Conservation (phyloP, 2,329 filamentous ascomycete species). For the Aspergillus tanneri region DNA sequence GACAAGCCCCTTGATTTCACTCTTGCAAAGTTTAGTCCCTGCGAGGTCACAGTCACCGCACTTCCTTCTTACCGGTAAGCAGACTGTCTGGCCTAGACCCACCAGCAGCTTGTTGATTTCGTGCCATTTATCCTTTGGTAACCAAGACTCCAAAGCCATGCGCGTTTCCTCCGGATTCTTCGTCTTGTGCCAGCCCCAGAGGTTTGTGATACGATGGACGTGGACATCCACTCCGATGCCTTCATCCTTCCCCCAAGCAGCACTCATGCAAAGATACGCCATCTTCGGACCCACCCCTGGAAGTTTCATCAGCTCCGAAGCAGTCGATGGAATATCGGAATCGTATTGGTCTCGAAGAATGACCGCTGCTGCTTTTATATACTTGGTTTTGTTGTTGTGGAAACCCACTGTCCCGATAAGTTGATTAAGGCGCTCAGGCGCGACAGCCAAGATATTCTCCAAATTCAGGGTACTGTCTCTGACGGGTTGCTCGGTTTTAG, state of each 20-base stretch:
- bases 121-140: slow-evolving; percentile 81
- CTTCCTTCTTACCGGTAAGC: slow-evolving; percentile 71
- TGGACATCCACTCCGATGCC: slow-evolving; percentile 95
- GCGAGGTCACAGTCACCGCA: slow-evolving; percentile 88
- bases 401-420: slow-evolving; percentile 85
- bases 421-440: slow-evolving; percentile 65
- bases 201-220: slow-evolving; percentile 89
- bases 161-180: slow-evolving; percentile 81
- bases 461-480: slow-evolving; percentile 62
- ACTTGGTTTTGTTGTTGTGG: slow-evolving; percentile 90
- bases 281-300: slow-evolving; percentile 94
- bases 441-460: slow-evolving; percentile 71
- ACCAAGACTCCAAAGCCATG: slow-evolving; percentile 71
- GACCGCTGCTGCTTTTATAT: slow-evolving; percentile 71
- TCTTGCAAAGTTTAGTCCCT: slow-evolving; percentile 70
- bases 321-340: slow-evolving; percentile 76
- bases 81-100: slow-evolving; percentile 83
- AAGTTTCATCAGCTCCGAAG: slow-evolving; percentile 71
- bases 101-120: slow-evolving; percentile 90
- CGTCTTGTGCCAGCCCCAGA: slow-evolving; percentile 88
- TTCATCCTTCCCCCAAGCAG: slow-evolving; percentile 66
- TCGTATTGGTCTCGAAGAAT: slow-evolving; percentile 69
- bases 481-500: slow-evolving; percentile 24
- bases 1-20: slow-evolving; percentile 66
- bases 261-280: slow-evolving; percentile 83